Evolutionary conservation across 176 grass and related monocot species (phyloP), one percentile per base, ranked within the genome.

Genomic region (Carex parvula): DNA sequence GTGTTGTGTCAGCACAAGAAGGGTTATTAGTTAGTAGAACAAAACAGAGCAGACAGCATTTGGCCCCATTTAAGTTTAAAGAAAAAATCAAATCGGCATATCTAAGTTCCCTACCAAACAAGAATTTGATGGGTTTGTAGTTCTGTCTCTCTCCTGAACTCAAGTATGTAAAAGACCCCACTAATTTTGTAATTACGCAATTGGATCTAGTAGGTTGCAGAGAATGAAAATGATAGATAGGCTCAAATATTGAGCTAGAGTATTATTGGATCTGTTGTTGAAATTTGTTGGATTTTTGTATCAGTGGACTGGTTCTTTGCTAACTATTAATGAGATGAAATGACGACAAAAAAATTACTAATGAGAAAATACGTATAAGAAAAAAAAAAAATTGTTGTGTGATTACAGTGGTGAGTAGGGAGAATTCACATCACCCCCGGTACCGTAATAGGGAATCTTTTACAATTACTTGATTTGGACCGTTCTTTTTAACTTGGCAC

Each of bases 11-110:
- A 59, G 54, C 1, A 60, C 57, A 26, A 37, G 4, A 54, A 14
- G 14, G 53, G 16, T 71, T 54, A 35, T 35, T 35, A 3, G 18
- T 71, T 46, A 65, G 80, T 41, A 11, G 33, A 81, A 44, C 55
- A 63, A 50, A 48, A 64, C 79, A 33, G 10, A 83, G 80, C 60
- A 83, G 60, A 83, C 57, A 83, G 17, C 80, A 83, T 83, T 44
- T 44, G 81, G 81, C 15, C 79, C 60, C 58, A 83, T 83, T 69
- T 50, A 50, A 50, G 9, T 12, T 50, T 11, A 50, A 50, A 50
- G 46, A 16, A 57, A 78, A 78, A 57, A 78, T 78, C 20, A 14
- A 78, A 56, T 33, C 8, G 15, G 52, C 24, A 35, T 78, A 56
- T 57, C 52, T n/a, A 57, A 57, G 24, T 56, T 78, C 50, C 73